phyloP scores from a whole-genome alignment of 2,329 filamentous ascomycete genomes.

The Colletotrichum paranaense region DNA sequence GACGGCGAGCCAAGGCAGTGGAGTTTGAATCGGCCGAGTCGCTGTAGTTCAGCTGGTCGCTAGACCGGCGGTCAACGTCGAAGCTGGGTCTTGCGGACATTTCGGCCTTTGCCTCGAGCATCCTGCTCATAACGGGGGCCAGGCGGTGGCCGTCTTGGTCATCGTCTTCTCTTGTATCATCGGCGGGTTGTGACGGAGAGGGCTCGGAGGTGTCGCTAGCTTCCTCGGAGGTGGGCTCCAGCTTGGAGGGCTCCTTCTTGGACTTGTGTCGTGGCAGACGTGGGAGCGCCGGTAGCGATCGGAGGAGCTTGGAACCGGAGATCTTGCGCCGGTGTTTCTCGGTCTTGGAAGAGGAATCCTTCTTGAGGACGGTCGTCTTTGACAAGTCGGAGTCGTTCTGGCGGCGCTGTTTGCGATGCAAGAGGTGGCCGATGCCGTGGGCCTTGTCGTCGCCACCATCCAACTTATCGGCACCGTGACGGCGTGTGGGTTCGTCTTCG shows the following conservation, averaged over 20 bases:
- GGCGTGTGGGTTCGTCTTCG: conserved; percentile 43
- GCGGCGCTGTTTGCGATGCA: conserved; percentile 53
- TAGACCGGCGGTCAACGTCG: conserved; percentile 61
- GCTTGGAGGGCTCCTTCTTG: conserved; percentile 56
- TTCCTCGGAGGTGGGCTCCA: conserved; percentile 50
- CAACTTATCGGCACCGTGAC: background rate
- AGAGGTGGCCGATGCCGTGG: conserved; percentile 9
- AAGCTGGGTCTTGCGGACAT: conserved; percentile 69
- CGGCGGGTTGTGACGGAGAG: conserved; percentile 13
- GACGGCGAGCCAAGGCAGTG: conserved; percentile 73
- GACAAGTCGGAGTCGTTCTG: conserved; percentile 42
- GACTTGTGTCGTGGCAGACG: conserved; percentile 55
- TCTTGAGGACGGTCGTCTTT: conserved; percentile 46
- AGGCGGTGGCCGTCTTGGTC: conserved; percentile 57
- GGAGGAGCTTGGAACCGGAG: conserved; percentile 68
- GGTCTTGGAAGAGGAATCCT: conserved; percentile 46
- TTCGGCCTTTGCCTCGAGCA: conserved; percentile 77
- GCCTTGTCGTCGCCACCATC: background rate
- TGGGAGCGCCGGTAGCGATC: conserved; percentile 72
- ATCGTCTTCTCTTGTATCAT: conserved; percentile 28
- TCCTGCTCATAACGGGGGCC: conserved; percentile 81
- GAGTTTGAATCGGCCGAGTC: conserved; percentile 52
- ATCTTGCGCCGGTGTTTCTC: conserved; percentile 66
- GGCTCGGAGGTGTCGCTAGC: conserved; percentile 42
- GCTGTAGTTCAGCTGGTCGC: conserved; percentile 47